A percentile compares a stretch with the other conserved stretches of the same genome.
Evolutionary conservation across 345 rosid genomes (phyloP).

Genomic region (Eucalyptus cladocalyx): DNA sequence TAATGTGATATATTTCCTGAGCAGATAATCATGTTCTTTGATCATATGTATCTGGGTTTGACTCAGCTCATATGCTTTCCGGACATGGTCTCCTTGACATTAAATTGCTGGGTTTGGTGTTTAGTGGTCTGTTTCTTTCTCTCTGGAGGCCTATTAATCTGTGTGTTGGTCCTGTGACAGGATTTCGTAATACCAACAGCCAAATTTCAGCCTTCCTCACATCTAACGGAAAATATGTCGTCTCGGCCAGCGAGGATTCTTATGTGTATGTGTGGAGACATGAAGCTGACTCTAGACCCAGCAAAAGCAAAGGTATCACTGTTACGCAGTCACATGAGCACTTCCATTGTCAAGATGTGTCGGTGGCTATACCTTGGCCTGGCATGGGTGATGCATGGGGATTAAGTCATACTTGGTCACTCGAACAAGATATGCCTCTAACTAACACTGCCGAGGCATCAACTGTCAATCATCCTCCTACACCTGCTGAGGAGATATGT

Average conservation of each 20-base stretch:
- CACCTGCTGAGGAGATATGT: slow-evolving; percentile 48
- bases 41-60: background rate
- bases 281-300: slow-evolving; percentile 67
- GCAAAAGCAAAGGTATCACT: slow-evolving; percentile 55
- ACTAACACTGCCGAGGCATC: slow-evolving; percentile 38
- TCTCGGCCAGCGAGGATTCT: slow-evolving; percentile 97
- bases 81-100: background rate
- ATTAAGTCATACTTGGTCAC: slow-evolving; percentile 12
- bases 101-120: background rate
- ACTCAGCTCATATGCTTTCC: background rate
- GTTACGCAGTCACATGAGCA: slow-evolving; percentile 68
- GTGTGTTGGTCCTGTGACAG: slow-evolving; percentile 23
- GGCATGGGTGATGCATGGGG: slow-evolving; percentile 54
- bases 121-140: background rate
- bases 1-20: background rate
- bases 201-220: slow-evolving; percentile 80
- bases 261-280: slow-evolving; percentile 88
- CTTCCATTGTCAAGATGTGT: slow-evolving; percentile 87
- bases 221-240: slow-evolving; percentile 71
- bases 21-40: background rate
- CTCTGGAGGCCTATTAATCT: background rate
- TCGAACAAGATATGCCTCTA: slow-evolving; percentile 28
- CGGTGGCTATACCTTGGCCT: slow-evolving; percentile 87
- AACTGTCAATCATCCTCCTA: slow-evolving; percentile 72
- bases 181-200: slow-evolving; percentile 87